Base-by-base conservation (phyloP, 495 filamentous ascomycete genomes). In the Schizothecium vesticola region DNA sequence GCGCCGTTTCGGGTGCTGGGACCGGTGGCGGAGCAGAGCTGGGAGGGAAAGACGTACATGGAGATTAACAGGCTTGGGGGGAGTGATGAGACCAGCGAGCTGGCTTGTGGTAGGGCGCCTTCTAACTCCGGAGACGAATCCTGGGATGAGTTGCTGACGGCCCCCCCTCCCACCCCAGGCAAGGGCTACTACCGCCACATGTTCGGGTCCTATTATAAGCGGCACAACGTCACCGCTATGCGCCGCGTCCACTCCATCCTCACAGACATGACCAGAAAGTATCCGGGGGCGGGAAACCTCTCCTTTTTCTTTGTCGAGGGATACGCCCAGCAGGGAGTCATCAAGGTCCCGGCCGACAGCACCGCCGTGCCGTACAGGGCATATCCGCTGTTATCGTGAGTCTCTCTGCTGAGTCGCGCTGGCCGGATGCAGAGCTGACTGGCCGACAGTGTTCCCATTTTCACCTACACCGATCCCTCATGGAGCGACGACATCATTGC, bases 111-210 rank as follows among this genome's bases (percentile, higher is more conserved):
- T 58, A 58, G 0, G 56, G 22, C 6, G n/a, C 56, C 22, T 9
- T 29, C 56, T 10, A 22, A 3, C 10, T 3, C 31, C 31, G 12
- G 31, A 3, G 31, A 13, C 2, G 31, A 33, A 70, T 77, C n/a
- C n/a, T n/a, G n/a, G n/a, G n/a, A n/a, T n/a, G n/a, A 25, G 68
- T 80, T 13, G 25, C 67, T 75, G 74, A 79, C 63, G 74, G 76
- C 57, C 2, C 33, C 62, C 11, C 43, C n/a, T n/a, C n/a, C n/a
- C n/a, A n/a, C n/a, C n/a, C 79, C 79, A 70, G 84, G 82, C 69
- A 82, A 78, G 77, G 82, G 81, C 2, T 81, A 81, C 71, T 83
- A 78, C 76, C 65, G 79, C 31, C 80, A 81, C 65, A 73, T 73
- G 61, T 71, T 77, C 11, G 71, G 69, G 8, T 65, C 73, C 29